Percentiles rank a stretch among this genome's conserved stretches.
phyloP scores from a whole-genome alignment of 2,329 filamentous ascomycete genomes.

The Colletotrichum sp. region DNA sequence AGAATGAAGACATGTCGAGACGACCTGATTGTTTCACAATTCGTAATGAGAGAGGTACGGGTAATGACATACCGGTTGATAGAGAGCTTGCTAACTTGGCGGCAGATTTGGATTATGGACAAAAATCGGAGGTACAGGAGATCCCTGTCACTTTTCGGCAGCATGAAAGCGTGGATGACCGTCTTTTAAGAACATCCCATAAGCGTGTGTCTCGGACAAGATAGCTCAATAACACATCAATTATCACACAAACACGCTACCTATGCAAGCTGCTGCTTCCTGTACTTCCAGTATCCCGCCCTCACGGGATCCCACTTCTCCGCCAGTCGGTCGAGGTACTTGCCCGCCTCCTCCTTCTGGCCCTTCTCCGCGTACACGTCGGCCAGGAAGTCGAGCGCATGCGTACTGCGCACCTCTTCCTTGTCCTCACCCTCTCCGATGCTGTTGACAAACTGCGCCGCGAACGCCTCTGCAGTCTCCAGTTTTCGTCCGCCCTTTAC shows the following conservation, averaged over 20 bases:
- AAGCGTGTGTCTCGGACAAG: not conserved
- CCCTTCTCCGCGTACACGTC: slow-evolving; percentile 68
- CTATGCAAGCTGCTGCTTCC: slow-evolving; percentile 28
- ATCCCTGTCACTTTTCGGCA: not conserved
- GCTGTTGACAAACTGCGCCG: slow-evolving; percentile 53
- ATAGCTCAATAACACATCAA: not conserved
- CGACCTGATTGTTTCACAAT: not conserved
- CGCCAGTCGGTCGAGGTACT: slow-evolving; percentile 75
- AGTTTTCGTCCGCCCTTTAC: slow-evolving; percentile 65
- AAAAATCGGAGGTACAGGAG: not conserved
- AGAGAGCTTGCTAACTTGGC: not conserved
- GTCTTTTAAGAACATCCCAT: not conserved
- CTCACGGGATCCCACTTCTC: slow-evolving; percentile 91
- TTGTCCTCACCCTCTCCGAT: slow-evolving; percentile 46
- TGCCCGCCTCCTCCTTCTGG: slow-evolving; percentile 65
- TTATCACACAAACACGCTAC: not conserved
- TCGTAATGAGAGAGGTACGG: not conserved
- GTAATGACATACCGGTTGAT: not conserved
- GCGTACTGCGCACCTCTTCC: slow-evolving; percentile 64
- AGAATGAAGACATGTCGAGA: not conserved
- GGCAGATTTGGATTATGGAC: not conserved
- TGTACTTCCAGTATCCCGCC: slow-evolving; percentile 87
- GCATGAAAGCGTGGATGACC: not conserved
- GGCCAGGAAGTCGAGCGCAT: slow-evolving; percentile 74
- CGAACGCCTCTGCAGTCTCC: slow-evolving; percentile 51